A percentile compares a stretch with the other conserved stretches of the same genome.
Conservation (phyloP, 345 rosid species). For the Arabis alpina region DNA sequence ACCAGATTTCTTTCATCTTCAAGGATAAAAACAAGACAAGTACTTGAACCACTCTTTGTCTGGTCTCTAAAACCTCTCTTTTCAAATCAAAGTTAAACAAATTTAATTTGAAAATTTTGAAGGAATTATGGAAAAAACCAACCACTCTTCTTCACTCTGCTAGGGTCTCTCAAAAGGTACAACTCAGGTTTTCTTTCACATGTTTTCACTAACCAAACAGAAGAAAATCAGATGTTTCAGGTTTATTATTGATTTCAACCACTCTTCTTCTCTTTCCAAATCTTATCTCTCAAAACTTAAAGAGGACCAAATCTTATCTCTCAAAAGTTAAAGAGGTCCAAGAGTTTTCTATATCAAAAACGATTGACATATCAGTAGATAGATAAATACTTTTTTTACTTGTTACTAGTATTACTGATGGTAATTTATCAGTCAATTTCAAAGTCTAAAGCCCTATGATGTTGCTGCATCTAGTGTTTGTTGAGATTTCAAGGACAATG, state of each 20-base stretch:
- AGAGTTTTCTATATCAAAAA: slow-evolving; percentile 15
- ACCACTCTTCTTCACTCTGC: slow-evolving; percentile 31
- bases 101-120: neutral
- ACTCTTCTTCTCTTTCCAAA: slow-evolving; percentile 30
- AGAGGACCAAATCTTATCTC: neutral
- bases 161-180: slow-evolving; percentile 38
- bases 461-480: slow-evolving; percentile 15
- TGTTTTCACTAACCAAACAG: slow-evolving; percentile 36
- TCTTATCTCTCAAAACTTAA: slow-evolving; percentile 28
- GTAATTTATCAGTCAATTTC: slow-evolving; percentile 26
- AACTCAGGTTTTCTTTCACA: slow-evolving; percentile 40
- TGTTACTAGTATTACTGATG: slow-evolving; percentile 33
- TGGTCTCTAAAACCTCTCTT: slow-evolving; percentile 32
- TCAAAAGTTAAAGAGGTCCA: slow-evolving; percentile 23
- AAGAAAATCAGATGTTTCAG: slow-evolving; percentile 39
- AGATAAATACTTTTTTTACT: slow-evolving; percentile 18
- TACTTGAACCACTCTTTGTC: slow-evolving; percentile 42
- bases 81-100: slow-evolving; percentile 26
- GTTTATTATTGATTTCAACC: slow-evolving; percentile 34
- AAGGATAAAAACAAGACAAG: slow-evolving; percentile 41
- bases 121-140: slow-evolving; percentile 22
- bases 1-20: slow-evolving; percentile 34
- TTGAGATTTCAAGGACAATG: slow-evolving; percentile 35
- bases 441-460: neutral
- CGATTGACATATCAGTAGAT: slow-evolving; percentile 21